These are phyloP conservation scores for Passalora sequoiae DNA, from an alignment of 2,329 filamentous ascomycete genomes.

Conservation along the genomic window DNA sequence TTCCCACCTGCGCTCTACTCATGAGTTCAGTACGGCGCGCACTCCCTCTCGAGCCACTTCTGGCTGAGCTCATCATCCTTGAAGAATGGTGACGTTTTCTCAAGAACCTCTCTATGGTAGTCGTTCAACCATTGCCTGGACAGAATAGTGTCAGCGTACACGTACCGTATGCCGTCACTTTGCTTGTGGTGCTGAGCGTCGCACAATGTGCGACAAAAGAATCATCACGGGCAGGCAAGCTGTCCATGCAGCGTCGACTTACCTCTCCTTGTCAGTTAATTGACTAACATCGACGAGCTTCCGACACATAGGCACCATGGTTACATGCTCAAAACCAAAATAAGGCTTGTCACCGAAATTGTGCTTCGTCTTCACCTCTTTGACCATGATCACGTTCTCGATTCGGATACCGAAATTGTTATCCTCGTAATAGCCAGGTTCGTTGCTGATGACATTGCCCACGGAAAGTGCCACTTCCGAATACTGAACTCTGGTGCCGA, in stretches of 20 bases:
- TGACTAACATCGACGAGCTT: conserved; percentile 75
- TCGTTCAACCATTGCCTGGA: conserved; percentile 83
- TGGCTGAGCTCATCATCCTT: conserved; percentile 64
- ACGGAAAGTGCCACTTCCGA: conserved; percentile 81
- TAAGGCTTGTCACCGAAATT: conserved; percentile 92
- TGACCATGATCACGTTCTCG: conserved; percentile 90
- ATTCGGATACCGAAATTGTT: conserved; percentile 91
- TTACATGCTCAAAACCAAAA: conserved; percentile 93
- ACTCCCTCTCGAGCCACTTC: conserved; percentile 83
- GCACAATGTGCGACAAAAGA: no score
- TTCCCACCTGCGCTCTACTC: no score
- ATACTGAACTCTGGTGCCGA: conserved; percentile 86
- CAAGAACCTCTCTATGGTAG: conserved; percentile 74
- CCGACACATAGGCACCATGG: conserved; percentile 89
- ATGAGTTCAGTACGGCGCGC: conserved; percentile 59
- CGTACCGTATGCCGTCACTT: no score
- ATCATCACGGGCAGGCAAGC: no score
- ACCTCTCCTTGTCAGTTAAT: conserved; percentile 68
- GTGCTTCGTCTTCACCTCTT: conserved; percentile 78
- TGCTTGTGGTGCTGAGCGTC: no score
- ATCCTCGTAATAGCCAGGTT: conserved; percentile 96
- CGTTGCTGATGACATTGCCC: conserved; percentile 92
- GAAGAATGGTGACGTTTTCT: conserved; percentile 76
- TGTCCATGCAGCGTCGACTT: no score
- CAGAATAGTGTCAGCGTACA: no score